A percentile compares a stretch with the other conserved stretches of the same genome.
phyloP scores from a whole-genome alignment of 2,329 filamentous ascomycete genomes.

The Trichothecium roseum region DNA sequence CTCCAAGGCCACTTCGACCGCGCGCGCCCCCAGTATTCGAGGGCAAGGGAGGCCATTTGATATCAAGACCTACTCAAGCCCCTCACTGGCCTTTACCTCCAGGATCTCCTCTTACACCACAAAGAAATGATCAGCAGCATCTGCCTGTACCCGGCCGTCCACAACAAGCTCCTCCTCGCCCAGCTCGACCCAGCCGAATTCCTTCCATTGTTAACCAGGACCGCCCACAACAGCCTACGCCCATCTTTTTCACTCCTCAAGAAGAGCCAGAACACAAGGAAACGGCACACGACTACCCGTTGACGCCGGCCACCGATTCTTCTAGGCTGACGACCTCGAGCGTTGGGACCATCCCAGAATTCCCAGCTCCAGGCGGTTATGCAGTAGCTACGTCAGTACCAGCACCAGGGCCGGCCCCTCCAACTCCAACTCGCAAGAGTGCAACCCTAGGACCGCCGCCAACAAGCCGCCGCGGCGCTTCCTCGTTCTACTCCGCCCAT shows the following conservation, averaged over 20 bases:
- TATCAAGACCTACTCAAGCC: conserved; percentile 41
- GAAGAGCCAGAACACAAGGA: conserved; percentile 21
- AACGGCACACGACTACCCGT: conserved; percentile 24
- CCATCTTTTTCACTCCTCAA: conserved; percentile 30
- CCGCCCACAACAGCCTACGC: conserved; percentile 43
- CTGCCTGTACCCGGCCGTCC: conserved; percentile 39
- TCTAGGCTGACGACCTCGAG: conserved; percentile 42
- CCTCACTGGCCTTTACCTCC: conserved; percentile 44
- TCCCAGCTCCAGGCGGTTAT: conserved; percentile 29
- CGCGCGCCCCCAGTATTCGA: conserved; percentile 10
- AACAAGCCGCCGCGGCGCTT: conserved; percentile 47
- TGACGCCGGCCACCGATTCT: conserved; percentile 36
- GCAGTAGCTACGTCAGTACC: neutral
- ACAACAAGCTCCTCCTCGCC: conserved; percentile 42
- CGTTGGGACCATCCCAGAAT: conserved; percentile 48
- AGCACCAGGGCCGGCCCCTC: conserved; percentile 11
- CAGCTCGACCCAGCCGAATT: conserved; percentile 48
- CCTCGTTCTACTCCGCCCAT: conserved; percentile 53
- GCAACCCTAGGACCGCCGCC: conserved; percentile 50
- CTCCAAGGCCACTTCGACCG: conserved; percentile 3
- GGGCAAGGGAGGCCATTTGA: conserved; percentile 25
- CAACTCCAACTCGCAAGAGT: conserved; percentile 31
- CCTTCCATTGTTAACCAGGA: conserved; percentile 49
- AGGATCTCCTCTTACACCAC: conserved; percentile 17
- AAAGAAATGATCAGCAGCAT: conserved; percentile 26